Evolutionary conservation across 768 basidiomycete genomes (phyloP).

Genomic region (Bullera alba): DNA sequence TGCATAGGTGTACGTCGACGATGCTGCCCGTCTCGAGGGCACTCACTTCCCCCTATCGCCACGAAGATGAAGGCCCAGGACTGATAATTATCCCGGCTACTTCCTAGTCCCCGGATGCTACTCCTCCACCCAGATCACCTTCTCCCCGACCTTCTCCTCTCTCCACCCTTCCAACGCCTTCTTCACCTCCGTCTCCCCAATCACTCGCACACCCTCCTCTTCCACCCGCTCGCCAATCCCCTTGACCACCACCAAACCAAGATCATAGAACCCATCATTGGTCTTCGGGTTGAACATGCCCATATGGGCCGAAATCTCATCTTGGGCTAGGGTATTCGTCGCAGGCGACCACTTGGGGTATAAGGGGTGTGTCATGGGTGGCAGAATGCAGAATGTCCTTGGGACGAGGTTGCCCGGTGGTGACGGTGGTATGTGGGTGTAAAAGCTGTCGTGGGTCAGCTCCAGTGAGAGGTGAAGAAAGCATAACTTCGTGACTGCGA

Average conservation of each 20-base stretch:
- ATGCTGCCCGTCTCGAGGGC: no score
- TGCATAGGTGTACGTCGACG: no score
- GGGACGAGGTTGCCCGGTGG: constrained; percentile 55
- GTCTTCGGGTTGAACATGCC: constrained; percentile 75
- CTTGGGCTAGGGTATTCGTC: constrained; percentile 60
- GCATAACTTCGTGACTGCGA: background rate
- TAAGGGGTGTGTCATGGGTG: constrained; percentile 48
- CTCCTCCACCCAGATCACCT: constrained; percentile 1
- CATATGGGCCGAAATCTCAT: constrained; percentile 79
- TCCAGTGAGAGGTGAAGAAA: background rate
- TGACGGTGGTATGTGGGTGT: constrained; percentile 65
- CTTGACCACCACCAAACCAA: constrained; percentile 64
- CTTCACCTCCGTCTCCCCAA: background rate
- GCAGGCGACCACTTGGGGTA: constrained; percentile 57
- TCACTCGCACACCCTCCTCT: constrained; percentile 24
- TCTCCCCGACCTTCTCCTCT: background rate
- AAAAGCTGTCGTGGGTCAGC: constrained; percentile 55
- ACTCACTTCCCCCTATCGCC: no score
- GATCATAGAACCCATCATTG: constrained; percentile 84
- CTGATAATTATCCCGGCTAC: no score
- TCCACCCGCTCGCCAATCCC: constrained; percentile 38
- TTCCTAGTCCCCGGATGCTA: background rate
- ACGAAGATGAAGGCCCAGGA: no score
- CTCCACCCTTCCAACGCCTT: constrained; percentile 5
- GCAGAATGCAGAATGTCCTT: constrained; percentile 74